These are phyloP conservation scores for Sordaria brevicollis DNA, from an alignment of 495 filamentous ascomycete species.

Conservation along the genomic window DNA sequence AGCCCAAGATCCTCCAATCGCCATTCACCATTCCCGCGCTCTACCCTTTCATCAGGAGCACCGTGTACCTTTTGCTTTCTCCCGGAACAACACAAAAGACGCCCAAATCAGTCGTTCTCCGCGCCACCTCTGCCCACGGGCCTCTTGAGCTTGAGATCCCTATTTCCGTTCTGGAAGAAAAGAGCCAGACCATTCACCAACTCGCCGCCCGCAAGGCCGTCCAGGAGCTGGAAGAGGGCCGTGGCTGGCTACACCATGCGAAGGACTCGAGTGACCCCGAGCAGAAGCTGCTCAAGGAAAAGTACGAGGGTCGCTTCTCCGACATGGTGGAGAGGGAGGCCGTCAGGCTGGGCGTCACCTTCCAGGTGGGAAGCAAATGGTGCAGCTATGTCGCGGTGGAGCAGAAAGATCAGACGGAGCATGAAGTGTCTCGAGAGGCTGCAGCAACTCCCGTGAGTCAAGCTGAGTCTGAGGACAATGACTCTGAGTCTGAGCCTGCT, in stretches of 20 bases:
- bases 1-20: conserved; percentile 50
- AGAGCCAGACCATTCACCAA: conserved; percentile 53
- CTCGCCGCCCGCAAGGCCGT: conserved; percentile 58
- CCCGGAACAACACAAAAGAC: conserved; percentile 31
- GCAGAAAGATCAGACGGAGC: conserved; percentile 13
- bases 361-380: conserved; percentile 56
- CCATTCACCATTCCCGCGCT: conserved; percentile 52
- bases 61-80: conserved; percentile 52
- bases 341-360: conserved; percentile 50
- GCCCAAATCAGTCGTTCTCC: conserved; percentile 47
- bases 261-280: conserved; percentile 24
- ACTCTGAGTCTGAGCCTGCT: background rate
- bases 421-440: background rate
- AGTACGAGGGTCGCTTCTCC: conserved; percentile 35
- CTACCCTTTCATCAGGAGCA: conserved; percentile 52
- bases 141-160: conserved; percentile 54
- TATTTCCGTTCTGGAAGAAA: conserved; percentile 35
- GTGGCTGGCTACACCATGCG: conserved; percentile 52
- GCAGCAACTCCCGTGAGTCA: background rate
- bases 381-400: conserved; percentile 62
- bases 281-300: conserved; percentile 38
- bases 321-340: conserved; percentile 53
- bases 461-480: no score
- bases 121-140: conserved; percentile 40
- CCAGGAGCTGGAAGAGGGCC: conserved; percentile 55